Evolutionary conservation across 345 rosid species (phyloP), one percentile per base, ranked within the genome.

Genomic region (Pistacia atlantica): DNA sequence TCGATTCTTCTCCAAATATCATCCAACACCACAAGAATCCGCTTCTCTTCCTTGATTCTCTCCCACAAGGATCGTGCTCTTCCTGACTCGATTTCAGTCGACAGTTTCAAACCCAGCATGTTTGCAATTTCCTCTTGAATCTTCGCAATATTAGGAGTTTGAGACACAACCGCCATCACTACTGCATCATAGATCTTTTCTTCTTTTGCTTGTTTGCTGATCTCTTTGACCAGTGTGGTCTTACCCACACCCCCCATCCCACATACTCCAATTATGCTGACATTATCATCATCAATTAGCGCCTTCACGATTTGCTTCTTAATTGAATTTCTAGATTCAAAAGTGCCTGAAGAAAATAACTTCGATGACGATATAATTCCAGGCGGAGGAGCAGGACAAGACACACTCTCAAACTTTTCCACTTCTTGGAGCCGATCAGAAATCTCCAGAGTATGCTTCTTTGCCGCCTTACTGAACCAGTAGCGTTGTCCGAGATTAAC

Each of bases 11-110:
- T 45, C 73, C 73, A 69, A 9, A 69, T 14, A 52, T 69, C 61
- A 28, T 69, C 73, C 12, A 69, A 52, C 13, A 83, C 74, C 10
- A 83, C 37, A 17, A 83, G 80, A n/a, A 75, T 25, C 68, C 68
- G 72, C 60, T 78, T 68, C 60, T 65, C 83, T 0, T 33, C 31
- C 49, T 13, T 59, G 35, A 75, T 57, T 28, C 74, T 38, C 13
- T 25, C 22, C 57, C 54, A 2, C 16, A 76, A 17, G 4, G 60
- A 65, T 28, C 63, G 1, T 4, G 70, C 82, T 64, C 83, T 76
- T 52, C 22, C 74, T 7, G 4, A 12, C 0, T 11, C 71, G 22
- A 12, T 35, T 4, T 58, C 17, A n/a, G 33, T 78, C 1, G 57
- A 37, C 1, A 67, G 17, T 11, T 7, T 4, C 2, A 74, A 4